These are phyloP conservation scores for Glycine tomentella DNA, from an alignment of 306 rosid species.

Conservation along the genomic window DNA sequence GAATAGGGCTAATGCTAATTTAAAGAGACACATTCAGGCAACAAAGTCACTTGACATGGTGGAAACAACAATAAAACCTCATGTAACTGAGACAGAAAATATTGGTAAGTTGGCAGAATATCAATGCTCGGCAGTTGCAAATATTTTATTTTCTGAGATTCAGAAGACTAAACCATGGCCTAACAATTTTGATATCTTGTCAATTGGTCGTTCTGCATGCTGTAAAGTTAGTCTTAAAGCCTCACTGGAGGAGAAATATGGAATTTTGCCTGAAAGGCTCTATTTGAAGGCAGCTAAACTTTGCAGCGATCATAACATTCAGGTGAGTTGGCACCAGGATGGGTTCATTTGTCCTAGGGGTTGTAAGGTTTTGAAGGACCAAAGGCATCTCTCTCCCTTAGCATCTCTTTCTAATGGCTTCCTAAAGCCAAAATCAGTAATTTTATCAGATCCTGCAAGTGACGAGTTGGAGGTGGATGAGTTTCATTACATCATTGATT, in stretches of 20 bases:
- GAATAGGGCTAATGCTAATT: constrained; percentile 63
- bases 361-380: constrained; percentile 62
- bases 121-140: constrained; percentile 71
- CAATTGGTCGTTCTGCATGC: constrained; percentile 68
- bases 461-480: constrained; percentile 67
- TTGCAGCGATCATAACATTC: constrained; percentile 67
- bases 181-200: constrained; percentile 66
- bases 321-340: constrained; percentile 69
- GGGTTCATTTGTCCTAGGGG: constrained; percentile 77
- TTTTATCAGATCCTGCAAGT: constrained; percentile 49
- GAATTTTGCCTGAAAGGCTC: constrained; percentile 65
- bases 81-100: constrained; percentile 56
- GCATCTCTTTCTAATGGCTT: constrained; percentile 56
- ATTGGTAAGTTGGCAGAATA: constrained; percentile 61
- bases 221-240: constrained; percentile 73
- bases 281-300: constrained; percentile 75
- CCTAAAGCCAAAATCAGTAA: constrained; percentile 39
- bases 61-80: constrained; percentile 49
- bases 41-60: constrained; percentile 58
- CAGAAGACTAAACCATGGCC: constrained; percentile 75
- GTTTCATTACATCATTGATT: constrained; percentile 63
- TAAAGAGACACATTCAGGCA: constrained; percentile 68
- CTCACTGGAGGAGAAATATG: constrained; percentile 65
- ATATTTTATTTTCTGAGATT: constrained; percentile 71
- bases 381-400: constrained; percentile 52